Base-by-base conservation (phyloP, 2,329 filamentous ascomycete genomes). In the Sclerotinia minor region DNA sequence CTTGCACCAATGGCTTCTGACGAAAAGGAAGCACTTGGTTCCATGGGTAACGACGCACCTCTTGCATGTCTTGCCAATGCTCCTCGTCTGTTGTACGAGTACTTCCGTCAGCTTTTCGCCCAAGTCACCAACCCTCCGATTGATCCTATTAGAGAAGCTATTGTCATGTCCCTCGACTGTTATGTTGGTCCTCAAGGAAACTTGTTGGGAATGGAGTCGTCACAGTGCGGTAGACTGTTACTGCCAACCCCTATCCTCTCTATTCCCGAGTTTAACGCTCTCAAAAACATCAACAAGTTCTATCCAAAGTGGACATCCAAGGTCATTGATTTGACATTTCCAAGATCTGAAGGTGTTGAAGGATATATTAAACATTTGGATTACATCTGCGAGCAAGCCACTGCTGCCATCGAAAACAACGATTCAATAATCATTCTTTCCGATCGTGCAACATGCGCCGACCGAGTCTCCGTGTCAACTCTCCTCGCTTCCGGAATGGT, bases 91-190 rank as follows among this genome's bases (percentile, higher is more conserved):
- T 86, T 97, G 26, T 96, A 92, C 79, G 94, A 97, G 79, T 98
- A 98, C 82, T 98, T 98, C 89, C 89, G 94, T 71, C 92, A 98
- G 82, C 89, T 98, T 54, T 98, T 98, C 79, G 94, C 94, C 13
- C 94, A 98, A 81, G 94, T 98, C 78, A 98, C 94, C 70, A 98
- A 98, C 80, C 94, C 94, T 73, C 94, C 94, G 19, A 98, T 98
- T 76, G 94, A 98, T 77, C 94, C 94, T 44, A 98, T 98, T 75
- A 87, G 94, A 79, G 94, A 98, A 84, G 94, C 94, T 38, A 95
- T 97, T 76, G 94, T 98, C 79, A 98, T 98, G 94, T 97, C 94
- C 67, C 82, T 98, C 52, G 94, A 97, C 78, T 96, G 94, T 76
- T 98, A 97, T 77, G 92, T 98, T 73, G 94, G 94, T 60, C 94